Evolutionary conservation across 2,329 filamentous ascomycete genomes (phyloP).

Genomic region (Curvularia eragrostidis): DNA sequence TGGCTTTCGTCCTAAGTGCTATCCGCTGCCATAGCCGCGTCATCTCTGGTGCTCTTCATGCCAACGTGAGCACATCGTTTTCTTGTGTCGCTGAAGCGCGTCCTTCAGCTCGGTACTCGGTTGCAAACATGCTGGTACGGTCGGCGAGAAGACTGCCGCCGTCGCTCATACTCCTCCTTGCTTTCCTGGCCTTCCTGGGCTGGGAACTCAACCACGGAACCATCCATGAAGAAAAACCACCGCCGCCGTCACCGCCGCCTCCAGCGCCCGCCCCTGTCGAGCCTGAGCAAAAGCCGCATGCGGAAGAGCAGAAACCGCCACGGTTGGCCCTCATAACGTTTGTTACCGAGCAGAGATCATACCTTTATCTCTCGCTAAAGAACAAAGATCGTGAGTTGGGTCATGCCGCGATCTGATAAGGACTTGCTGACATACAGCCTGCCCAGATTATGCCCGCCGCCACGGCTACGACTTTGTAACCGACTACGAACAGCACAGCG

Average conservation of each 20-base stretch:
- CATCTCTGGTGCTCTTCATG: conserved; percentile 5
- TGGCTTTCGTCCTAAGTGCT: conserved; percentile 25
- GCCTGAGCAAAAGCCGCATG: conserved; percentile 4
- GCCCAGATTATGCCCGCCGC: conserved; percentile 48
- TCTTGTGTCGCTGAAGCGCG: neutral
- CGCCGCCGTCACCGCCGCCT: conserved; percentile 14
- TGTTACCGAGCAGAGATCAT: conserved; percentile 47
- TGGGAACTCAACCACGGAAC: conserved; percentile 40
- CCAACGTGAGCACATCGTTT: conserved; percentile 5
- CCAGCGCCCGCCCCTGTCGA: conserved; percentile 4
- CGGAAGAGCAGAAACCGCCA: conserved; percentile 23
- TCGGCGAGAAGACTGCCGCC: conserved; percentile 32
- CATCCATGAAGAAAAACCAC: conserved; percentile 22
- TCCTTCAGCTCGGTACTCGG: neutral
- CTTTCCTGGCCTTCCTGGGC: conserved; percentile 41
- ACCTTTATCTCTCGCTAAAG: conserved; percentile 46
- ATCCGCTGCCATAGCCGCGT: conserved; percentile 23
- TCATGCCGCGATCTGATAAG: neutral
- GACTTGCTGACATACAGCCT: conserved; percentile 10
- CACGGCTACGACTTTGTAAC: conserved; percentile 51
- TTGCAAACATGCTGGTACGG: conserved; percentile 36
- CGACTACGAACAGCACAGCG: conserved; percentile 48
- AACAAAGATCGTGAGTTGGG: conserved; percentile 46
- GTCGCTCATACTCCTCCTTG: conserved; percentile 33
- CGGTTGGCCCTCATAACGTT: conserved; percentile 48